These are phyloP conservation scores for Macrolepiota dolichaula DNA, from an alignment of 768 basidiomycete species.

Conservation along the genomic window DNA sequence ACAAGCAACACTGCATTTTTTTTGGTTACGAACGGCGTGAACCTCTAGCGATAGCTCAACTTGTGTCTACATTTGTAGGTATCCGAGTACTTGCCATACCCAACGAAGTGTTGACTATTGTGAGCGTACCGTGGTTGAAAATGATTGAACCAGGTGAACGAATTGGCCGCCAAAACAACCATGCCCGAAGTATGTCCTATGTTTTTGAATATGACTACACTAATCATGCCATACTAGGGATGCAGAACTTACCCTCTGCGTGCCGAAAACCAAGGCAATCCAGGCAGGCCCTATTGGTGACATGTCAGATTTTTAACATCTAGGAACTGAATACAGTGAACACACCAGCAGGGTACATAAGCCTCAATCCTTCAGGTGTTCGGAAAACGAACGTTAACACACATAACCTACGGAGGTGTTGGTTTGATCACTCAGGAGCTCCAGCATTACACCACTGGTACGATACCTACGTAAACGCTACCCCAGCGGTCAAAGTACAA, in stretches of 20 bases:
- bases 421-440: background rate
- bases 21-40: too few species aligned
- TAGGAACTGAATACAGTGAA: background rate
- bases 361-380: background rate
- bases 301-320: background rate
- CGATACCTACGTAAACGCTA: background rate
- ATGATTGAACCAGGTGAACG: background rate
- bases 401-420: background rate
- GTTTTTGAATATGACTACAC: too few species aligned
- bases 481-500: background rate
- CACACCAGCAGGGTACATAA: background rate
- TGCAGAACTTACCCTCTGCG: slow-evolving; percentile 3
- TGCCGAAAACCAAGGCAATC: slow-evolving; percentile 5
- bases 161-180: background rate
- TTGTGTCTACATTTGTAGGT: background rate
- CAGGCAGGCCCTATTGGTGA: background rate
- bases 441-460: too few species aligned
- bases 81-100: background rate
- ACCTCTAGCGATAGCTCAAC: slow-evolving; percentile 2
- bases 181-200: slow-evolving; percentile 1
- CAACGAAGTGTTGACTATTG: background rate
- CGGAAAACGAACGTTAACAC: background rate
- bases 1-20: too few species aligned
- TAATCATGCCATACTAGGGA: too few species aligned
- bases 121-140: background rate